Conservation (phyloP, 2,329 filamentous ascomycete genomes). For the Ustulina deusta region DNA sequence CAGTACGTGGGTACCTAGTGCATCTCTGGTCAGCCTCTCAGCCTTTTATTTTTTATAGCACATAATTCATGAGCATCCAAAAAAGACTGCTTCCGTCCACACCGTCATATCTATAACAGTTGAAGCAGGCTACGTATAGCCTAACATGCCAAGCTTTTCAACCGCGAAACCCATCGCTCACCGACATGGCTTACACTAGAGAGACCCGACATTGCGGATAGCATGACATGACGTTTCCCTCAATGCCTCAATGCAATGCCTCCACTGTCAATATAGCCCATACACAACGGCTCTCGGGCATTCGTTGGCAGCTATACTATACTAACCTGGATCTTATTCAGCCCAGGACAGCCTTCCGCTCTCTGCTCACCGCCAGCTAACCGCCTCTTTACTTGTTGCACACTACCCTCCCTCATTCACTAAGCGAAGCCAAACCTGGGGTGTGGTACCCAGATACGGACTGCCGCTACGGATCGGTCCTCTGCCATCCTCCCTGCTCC, state of each 20-base stretch:
- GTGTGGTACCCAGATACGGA: not conserved
- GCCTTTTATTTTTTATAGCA: slow-evolving; percentile 12
- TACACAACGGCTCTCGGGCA: not conserved
- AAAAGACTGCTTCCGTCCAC: not conserved
- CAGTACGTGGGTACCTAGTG: not conserved
- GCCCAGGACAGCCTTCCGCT: slow-evolving; percentile 1
- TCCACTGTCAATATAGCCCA: slow-evolving; percentile 4
- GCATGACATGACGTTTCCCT: slow-evolving; percentile 9
- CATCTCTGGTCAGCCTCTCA: slow-evolving; percentile 28
- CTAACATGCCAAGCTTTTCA: not conserved
- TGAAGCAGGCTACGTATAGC: not conserved
- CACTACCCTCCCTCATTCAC: not conserved
- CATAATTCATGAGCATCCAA: slow-evolving; percentile 1
- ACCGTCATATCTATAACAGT: slow-evolving; percentile 9
- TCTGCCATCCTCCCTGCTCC: not conserved
- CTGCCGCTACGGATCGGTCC: slow-evolving; percentile 20
- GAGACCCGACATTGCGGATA: slow-evolving; percentile 7
- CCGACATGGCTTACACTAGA: slow-evolving; percentile 19
- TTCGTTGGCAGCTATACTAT: not conserved
- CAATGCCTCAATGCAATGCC: not conserved
- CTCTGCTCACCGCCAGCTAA: slow-evolving; percentile 22
- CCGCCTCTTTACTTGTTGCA: not conserved
- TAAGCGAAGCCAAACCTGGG: not conserved
- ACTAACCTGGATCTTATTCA: not conserved
- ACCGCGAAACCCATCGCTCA: slow-evolving; percentile 12